phyloP scores from a whole-genome alignment of 805 yeast genomes.

The Yarrowia phangngaensis region DNA sequence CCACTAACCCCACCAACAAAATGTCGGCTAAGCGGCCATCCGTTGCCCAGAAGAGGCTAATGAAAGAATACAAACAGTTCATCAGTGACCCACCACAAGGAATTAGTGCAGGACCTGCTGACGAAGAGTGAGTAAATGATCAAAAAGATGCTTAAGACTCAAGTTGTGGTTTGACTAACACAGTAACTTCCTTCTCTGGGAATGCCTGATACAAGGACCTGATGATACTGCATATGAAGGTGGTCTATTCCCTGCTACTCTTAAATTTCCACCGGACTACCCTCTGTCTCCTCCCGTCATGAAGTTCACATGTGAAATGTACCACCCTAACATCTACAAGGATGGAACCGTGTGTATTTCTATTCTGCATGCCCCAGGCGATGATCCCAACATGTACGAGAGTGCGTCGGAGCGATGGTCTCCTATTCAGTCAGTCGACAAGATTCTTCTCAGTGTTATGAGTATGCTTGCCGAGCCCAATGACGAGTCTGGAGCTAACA shows the following conservation, averaged over 20 bases:
- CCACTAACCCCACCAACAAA: constrained; percentile 4
- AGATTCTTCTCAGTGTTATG: constrained; percentile 85
- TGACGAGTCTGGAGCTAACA: constrained; percentile 91
- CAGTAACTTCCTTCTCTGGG: constrained; percentile 68
- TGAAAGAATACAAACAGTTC: constrained; percentile 86
- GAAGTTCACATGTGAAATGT: constrained; percentile 70
- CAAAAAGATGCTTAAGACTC: neutral
- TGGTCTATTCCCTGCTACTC: constrained; percentile 76
- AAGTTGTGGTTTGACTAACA: neutral
- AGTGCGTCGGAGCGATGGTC: constrained; percentile 96
- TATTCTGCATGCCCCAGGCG: constrained; percentile 93
- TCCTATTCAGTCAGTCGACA: constrained; percentile 97
- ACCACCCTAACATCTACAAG: constrained; percentile 90
- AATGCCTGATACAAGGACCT: constrained; percentile 80
- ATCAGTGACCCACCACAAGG: constrained; percentile 90
- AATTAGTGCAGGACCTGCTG: constrained; percentile 84
- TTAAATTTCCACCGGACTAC: constrained; percentile 71
- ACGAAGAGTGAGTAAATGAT: constrained; percentile 48
- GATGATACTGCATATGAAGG: constrained; percentile 79
- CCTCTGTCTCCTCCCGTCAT: constrained; percentile 79
- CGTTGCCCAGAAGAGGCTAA: constrained; percentile 47
- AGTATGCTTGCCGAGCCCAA: constrained; percentile 96
- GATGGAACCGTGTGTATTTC: constrained; percentile 97
- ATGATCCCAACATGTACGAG: constrained; percentile 94
- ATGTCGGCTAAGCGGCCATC: constrained; percentile 26